phyloP scores from a whole-genome alignment of 768 basidiomycete species.

The Tulasnella sp. region DNA sequence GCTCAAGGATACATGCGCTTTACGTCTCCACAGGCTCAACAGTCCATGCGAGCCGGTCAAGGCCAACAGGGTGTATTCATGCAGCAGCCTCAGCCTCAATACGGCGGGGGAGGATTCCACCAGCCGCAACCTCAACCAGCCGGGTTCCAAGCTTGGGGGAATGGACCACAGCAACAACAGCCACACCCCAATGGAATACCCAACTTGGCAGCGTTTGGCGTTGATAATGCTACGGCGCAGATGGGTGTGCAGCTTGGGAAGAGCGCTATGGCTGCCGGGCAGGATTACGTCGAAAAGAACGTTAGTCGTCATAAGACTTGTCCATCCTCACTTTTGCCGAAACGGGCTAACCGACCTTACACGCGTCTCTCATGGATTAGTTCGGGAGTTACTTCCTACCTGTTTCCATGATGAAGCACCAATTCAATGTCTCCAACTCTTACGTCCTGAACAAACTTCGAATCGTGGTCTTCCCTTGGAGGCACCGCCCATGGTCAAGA shows the following conservation, averaged over 20 bases:
- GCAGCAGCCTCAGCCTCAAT: conserved; percentile 34
- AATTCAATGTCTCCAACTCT: conserved; percentile 93
- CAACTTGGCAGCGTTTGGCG: conserved; percentile 53
- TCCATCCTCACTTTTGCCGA: background rate
- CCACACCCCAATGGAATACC: conserved; percentile 38
- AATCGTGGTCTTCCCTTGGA: conserved; percentile 92
- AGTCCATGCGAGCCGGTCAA: conserved; percentile 45
- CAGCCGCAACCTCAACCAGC: conserved; percentile 14
- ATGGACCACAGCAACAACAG: conserved; percentile 41
- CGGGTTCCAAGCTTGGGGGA: conserved; percentile 38
- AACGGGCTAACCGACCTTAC: background rate
- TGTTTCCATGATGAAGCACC: conserved; percentile 71
- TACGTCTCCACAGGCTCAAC: conserved; percentile 54
- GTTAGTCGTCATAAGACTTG: conserved; percentile 46
- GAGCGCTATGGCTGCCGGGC: conserved; percentile 87
- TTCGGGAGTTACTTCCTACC: conserved; percentile 72
- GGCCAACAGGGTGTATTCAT: conserved; percentile 20
- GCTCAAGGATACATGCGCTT: conserved; percentile 70
- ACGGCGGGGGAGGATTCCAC: background rate
- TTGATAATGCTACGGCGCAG: conserved; percentile 91
- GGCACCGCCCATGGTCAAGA: conserved; percentile 82
- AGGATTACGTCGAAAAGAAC: conserved; percentile 93
- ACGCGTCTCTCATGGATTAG: conserved; percentile 42
- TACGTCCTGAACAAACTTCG: conserved; percentile 90
- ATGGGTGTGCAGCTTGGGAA: conserved; percentile 95